These are phyloP conservation scores for Saccharum spontaneum DNA, from an alignment of 176 grass and related monocot genomes.

Conservation along the genomic window DNA sequence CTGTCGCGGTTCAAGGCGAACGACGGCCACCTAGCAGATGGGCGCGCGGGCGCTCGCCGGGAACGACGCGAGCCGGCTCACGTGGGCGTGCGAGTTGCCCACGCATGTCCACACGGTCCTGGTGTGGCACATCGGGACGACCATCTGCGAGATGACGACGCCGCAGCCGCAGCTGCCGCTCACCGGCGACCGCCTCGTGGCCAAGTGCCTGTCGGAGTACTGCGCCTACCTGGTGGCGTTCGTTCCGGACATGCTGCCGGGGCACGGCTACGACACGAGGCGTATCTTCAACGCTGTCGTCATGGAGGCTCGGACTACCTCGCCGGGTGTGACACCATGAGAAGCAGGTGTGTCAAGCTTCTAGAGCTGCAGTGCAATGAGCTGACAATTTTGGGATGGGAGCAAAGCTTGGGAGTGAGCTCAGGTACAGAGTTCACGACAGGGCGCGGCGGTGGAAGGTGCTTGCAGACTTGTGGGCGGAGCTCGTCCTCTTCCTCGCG, in stretches of 20 bases:
- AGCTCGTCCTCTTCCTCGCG: conserved; percentile 23
- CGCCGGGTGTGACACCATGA: neutral
- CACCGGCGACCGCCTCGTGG: neutral
- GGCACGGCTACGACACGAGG: conserved; percentile 11
- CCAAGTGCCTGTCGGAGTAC: conserved; percentile 4
- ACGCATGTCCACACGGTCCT: conserved; percentile 20
- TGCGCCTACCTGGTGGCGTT: conserved; percentile 35
- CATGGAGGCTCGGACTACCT: neutral
- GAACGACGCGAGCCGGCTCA: neutral
- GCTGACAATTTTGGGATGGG: neutral
- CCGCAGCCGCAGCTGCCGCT: neutral
- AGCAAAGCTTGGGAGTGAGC: conserved; percentile 18
- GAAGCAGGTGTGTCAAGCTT: neutral
- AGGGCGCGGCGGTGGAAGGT: conserved; percentile 12
- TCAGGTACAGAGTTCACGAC: neutral
- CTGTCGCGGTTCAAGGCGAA: conserved; percentile 27
- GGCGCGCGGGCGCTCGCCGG: neutral
- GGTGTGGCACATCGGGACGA: conserved; percentile 18
- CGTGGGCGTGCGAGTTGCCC: conserved; percentile 13
- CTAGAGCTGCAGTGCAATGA: neutral
- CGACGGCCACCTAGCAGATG: neutral
- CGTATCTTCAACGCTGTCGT: conserved; percentile 19
- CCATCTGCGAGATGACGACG: neutral
- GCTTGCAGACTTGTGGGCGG: conserved; percentile 10
- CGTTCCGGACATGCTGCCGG: conserved; percentile 24